A percentile compares a stretch with the other conserved stretches of the same genome.
phyloP scores from a whole-genome alignment of 805 yeast genomes.

The Pichia kluyveri region DNA sequence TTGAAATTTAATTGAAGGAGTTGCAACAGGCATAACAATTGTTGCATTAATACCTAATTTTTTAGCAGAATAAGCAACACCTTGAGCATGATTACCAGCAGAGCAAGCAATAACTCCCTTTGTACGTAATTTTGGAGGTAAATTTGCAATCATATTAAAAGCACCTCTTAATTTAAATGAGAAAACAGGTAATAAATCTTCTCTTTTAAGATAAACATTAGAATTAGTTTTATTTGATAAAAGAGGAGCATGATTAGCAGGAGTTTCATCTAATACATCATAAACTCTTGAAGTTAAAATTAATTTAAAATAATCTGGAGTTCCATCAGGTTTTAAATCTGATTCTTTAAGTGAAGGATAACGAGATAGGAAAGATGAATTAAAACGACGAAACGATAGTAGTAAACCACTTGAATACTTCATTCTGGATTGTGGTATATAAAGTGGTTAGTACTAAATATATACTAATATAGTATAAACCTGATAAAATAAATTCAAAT shows the following conservation, averaged over 20 bases:
- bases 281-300: conserved; percentile 89
- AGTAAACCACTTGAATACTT: background rate
- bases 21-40: conserved; percentile 95
- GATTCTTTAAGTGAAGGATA: conserved; percentile 39
- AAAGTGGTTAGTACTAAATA: background rate
- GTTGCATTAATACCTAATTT: conserved; percentile 86
- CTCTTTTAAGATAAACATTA: conserved; percentile 75
- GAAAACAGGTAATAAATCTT: conserved; percentile 90
- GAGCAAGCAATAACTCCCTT: conserved; percentile 95
- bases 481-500: too few relatives aligned
- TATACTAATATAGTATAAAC: too few relatives aligned
- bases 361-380: conserved; percentile 10
- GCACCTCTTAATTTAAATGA: conserved; percentile 97
- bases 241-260: conserved; percentile 66
- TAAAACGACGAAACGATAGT: background rate
- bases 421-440: background rate
- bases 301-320: conserved; percentile 90
- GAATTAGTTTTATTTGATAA: conserved; percentile 70
- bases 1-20: conserved; percentile 89
- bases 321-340: conserved; percentile 51
- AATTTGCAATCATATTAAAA: conserved; percentile 89
- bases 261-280: conserved; percentile 89
- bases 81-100: conserved; percentile 99
- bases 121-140: conserved; percentile 55
- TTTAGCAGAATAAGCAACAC: conserved; percentile 89